Evolutionary conservation across 352 stramenopile species (phyloP).

Genomic region (Thraustotheca clavata): DNA sequence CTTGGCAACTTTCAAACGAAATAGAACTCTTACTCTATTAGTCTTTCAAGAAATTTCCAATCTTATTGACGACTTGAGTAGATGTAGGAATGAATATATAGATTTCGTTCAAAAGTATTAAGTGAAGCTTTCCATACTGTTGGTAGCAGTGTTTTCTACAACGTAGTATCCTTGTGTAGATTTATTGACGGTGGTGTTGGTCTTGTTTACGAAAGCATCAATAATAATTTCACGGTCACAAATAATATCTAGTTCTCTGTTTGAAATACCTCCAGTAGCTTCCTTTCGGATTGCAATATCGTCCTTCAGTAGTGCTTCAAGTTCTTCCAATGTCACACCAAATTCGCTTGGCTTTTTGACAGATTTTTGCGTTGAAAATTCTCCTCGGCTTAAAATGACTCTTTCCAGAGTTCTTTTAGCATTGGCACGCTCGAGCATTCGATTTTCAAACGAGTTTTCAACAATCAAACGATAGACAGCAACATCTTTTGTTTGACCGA

Average conservation of each 20-base stretch:
- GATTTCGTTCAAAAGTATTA: neutral
- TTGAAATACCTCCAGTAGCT: constrained; percentile 60
- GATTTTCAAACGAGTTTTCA: constrained; percentile 91
- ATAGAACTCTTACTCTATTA: no score
- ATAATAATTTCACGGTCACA: constrained; percentile 62
- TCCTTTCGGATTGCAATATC: constrained; percentile 62
- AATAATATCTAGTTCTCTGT: constrained; percentile 54
- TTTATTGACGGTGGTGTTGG: neutral
- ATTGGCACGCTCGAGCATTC: constrained; percentile 87
- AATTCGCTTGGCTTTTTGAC: constrained; percentile 16
- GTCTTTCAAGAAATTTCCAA: no score
- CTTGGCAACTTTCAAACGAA: no score
- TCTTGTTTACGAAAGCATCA: constrained; percentile 53
- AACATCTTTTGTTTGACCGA: constrained; percentile 86
- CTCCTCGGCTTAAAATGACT: constrained; percentile 78
- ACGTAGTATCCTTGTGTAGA: constrained; percentile 60
- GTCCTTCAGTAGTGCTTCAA: constrained; percentile 64
- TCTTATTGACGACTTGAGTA: no score
- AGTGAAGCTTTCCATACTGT: constrained; percentile 47
- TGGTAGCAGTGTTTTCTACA: constrained; percentile 41
- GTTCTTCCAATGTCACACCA: constrained; percentile 54
- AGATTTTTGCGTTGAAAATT: constrained; percentile 63
- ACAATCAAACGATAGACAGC: constrained; percentile 91
- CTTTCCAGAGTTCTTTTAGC: constrained; percentile 89
- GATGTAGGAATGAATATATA: no score